Evolutionary conservation across 768 basidiomycete species (phyloP).

Genomic region (Punctularia strigosozonata): DNA sequence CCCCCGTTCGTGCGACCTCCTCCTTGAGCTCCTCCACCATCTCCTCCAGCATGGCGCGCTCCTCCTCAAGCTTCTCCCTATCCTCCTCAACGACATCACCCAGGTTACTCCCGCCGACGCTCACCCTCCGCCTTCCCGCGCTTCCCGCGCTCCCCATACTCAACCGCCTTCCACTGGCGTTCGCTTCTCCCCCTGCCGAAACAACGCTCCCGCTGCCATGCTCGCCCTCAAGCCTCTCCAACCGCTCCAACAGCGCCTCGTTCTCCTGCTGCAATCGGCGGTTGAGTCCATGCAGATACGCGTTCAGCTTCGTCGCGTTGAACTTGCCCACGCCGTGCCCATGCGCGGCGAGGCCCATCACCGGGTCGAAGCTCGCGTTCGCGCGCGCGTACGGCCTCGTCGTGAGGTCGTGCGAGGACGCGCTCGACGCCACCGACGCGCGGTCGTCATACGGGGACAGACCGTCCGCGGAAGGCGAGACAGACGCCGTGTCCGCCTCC

Average conservation of each 20-base stretch:
- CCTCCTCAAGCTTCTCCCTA: conserved; percentile 30
- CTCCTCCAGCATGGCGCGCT: conserved; percentile 31
- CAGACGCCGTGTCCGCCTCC: conserved; percentile 5
- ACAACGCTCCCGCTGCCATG: conserved; percentile 18
- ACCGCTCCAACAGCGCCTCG: conserved; percentile 42
- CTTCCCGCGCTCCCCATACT: too few species aligned
- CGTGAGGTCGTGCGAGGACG: conserved; percentile 83
- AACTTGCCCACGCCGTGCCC: conserved; percentile 65
- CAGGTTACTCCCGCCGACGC: conserved; percentile 31
- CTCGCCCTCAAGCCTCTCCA: conserved; percentile 45
- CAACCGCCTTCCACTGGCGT: conserved; percentile 28
- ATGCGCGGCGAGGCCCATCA: conserved; percentile 58
- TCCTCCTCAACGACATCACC: conserved; percentile 54
- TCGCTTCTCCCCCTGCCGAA: conserved; percentile 21
- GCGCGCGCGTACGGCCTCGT: conserved; percentile 62
- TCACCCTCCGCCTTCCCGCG: conserved; percentile 37
- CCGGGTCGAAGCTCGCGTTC: conserved; percentile 84
- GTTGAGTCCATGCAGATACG: conserved; percentile 80
- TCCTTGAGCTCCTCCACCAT: conserved; percentile 37
- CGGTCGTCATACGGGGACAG: conserved; percentile 40
- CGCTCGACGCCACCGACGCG: conserved; percentile 67
- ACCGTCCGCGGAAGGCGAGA: conserved; percentile 13
- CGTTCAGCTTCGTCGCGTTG: conserved; percentile 77
- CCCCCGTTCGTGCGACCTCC: too few species aligned
- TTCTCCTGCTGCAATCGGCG: conserved; percentile 80